These are phyloP conservation scores for Pythium pyrilobum DNA, from an alignment of 352 stramenopile genomes.

Conservation along the genomic window DNA sequence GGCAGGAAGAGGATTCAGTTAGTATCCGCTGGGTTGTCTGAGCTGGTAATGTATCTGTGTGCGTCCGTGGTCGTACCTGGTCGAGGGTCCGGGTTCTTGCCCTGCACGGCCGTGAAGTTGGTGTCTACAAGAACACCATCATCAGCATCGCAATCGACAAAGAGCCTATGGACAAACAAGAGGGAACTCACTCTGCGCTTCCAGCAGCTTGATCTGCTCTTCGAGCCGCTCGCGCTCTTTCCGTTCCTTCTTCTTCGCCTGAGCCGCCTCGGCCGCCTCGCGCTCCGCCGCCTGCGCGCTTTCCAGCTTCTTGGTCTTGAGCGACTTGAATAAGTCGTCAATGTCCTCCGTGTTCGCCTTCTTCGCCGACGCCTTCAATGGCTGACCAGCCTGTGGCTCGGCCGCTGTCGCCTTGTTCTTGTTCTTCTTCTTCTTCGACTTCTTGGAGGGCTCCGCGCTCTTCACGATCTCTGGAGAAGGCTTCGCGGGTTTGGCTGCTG, in stretches of 20 bases:
- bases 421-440: slow-evolving; percentile 47
- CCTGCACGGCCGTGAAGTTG: slow-evolving; percentile 53
- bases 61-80: slow-evolving; percentile 60
- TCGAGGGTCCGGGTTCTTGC: slow-evolving; percentile 62
- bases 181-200: slow-evolving; percentile 61
- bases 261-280: slow-evolving; percentile 41
- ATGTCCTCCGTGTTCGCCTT: slow-evolving; percentile 43
- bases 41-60: too few relatives aligned
- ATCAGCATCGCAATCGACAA: neutral
- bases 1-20: neutral
- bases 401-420: slow-evolving; percentile 26
- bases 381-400: neutral
- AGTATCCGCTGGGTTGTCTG: too few relatives aligned
- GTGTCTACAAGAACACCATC: slow-evolving; percentile 43
- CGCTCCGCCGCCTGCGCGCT: slow-evolving; percentile 50
- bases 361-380: neutral
- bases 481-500: neutral
- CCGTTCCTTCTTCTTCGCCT: slow-evolving; percentile 32
- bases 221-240: slow-evolving; percentile 64
- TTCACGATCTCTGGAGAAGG: neutral
- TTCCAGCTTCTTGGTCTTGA: slow-evolving; percentile 76
- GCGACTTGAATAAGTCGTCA: slow-evolving; percentile 69
- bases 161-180: neutral
- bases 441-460: slow-evolving; percentile 6
- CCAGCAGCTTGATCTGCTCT: slow-evolving; percentile 77